These are phyloP conservation scores for Crithidia expoeki DNA, from an alignment of 208 protist genomes.

Conservation along the genomic window DNA sequence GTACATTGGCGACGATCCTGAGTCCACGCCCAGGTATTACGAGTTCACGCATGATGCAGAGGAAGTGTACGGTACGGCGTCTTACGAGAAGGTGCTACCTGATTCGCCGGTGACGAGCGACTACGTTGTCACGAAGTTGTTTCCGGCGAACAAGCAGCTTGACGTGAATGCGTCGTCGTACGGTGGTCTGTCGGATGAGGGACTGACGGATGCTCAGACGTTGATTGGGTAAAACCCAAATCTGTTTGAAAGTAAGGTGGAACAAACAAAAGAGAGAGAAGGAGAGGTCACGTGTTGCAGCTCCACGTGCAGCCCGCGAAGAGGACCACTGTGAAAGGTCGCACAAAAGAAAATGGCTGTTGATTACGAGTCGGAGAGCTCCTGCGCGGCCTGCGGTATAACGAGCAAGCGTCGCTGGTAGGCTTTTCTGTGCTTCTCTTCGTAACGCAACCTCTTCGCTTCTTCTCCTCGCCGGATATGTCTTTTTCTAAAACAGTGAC, in stretches of 20 bases:
- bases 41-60: conserved; percentile 2
- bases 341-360: too few relatives aligned
- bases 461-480: not conserved
- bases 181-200: conserved; percentile 1
- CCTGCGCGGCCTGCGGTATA: too few relatives aligned
- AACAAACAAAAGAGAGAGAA: too few relatives aligned
- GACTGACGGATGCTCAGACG: not conserved
- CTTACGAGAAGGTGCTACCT: conserved; percentile 7
- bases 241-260: too few relatives aligned
- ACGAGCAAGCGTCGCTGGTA: too few relatives aligned
- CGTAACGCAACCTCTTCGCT: too few relatives aligned
- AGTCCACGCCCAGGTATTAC: not conserved
- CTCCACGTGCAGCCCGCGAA: too few relatives aligned
- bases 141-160: not conserved
- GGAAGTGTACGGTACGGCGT: conserved; percentile 5
- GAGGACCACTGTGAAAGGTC: too few relatives aligned
- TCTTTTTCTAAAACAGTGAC: too few relatives aligned
- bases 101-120: not conserved
- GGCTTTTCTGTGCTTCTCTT: too few relatives aligned
- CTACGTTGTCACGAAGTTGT: conserved; percentile 3
- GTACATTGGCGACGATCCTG: not conserved
- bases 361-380: too few relatives aligned
- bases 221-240: not conserved
- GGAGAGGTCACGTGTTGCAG: too few relatives aligned
- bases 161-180: not conserved